These are phyloP conservation scores for Starmerella etchellsii DNA, from an alignment of 805 yeast genomes.

Conservation along the genomic window DNA sequence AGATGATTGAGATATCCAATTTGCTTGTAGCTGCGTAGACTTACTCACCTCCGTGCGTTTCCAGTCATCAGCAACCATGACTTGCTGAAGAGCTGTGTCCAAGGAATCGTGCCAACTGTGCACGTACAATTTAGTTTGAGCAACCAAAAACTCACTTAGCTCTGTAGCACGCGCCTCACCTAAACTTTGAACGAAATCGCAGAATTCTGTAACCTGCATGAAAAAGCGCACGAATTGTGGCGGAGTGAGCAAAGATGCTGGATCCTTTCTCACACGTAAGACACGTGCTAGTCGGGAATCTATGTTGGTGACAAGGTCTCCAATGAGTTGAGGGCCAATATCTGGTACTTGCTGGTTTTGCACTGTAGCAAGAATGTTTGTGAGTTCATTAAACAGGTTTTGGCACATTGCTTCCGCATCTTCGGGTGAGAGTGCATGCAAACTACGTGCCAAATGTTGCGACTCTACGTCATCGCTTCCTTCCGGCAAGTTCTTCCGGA, in stretches of 20 bases:
- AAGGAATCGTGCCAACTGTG: constrained; percentile 42
- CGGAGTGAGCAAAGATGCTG: constrained; percentile 44
- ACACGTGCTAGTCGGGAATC: constrained; percentile 70
- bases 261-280: constrained; percentile 61
- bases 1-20: constrained; percentile 38
- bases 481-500: constrained; percentile 43
- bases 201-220: constrained; percentile 51
- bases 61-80: constrained; percentile 67
- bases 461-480: too few species aligned
- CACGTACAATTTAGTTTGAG: constrained; percentile 51
- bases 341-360: constrained; percentile 42
- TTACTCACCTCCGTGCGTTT: constrained; percentile 49
- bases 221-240: constrained; percentile 57
- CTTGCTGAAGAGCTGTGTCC: constrained; percentile 34
- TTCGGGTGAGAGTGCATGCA: constrained; percentile 53
- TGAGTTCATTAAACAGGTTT: constrained; percentile 3
- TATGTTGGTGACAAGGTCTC: constrained; percentile 47
- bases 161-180: constrained; percentile 33
- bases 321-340: constrained; percentile 47
- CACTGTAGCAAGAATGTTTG: background rate
- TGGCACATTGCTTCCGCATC: constrained; percentile 66
- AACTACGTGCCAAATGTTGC: constrained; percentile 28
- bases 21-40: constrained; percentile 37
- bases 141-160: constrained; percentile 54
- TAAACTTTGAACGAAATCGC: constrained; percentile 71